Conservation (phyloP, 768 basidiomycete genomes). For the Collybia mongolica region DNA sequence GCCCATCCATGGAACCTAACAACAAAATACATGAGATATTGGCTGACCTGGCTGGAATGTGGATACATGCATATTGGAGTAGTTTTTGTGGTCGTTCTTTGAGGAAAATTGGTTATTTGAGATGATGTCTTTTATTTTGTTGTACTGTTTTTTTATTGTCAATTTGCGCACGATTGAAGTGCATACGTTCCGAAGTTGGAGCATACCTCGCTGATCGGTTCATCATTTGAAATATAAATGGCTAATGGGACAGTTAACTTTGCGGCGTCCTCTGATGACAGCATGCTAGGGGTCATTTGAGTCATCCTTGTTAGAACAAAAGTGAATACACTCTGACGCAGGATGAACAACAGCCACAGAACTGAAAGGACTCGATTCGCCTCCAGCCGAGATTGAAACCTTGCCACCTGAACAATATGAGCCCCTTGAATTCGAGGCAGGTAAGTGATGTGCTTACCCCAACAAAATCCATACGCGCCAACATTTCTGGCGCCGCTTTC, state of each 20-base stretch:
- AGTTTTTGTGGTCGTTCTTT: conserved; percentile 50
- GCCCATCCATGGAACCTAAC: conserved; percentile 63
- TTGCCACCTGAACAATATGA: conserved; percentile 41
- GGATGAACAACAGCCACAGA: conserved; percentile 56
- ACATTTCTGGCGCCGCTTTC: conserved; percentile 40
- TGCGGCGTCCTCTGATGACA: conserved; percentile 48
- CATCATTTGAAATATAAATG: conserved; percentile 58
- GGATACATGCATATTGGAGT: conserved; percentile 39
- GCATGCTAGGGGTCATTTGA: conserved; percentile 38
- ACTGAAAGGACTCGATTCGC: conserved; percentile 40
- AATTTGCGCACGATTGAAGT: too few relatives aligned
- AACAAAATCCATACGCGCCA: conserved; percentile 56
- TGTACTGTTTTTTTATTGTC: conserved; percentile 30
- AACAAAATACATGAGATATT: not conserved
- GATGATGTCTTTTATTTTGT: conserved; percentile 48
- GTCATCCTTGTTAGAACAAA: not conserved
- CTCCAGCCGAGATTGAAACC: conserved; percentile 41
- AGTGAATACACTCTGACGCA: conserved; percentile 37
- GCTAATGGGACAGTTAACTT: conserved; percentile 52
- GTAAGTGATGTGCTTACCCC: conserved; percentile 35
- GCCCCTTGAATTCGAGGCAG: not conserved
- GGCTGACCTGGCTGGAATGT: conserved; percentile 3
- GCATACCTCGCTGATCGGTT: conserved; percentile 53
- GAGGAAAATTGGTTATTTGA: conserved; percentile 48
- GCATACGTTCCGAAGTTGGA: not conserved